Conservation (phyloP, 257 asterid species). For the Leonotis leonurus region DNA sequence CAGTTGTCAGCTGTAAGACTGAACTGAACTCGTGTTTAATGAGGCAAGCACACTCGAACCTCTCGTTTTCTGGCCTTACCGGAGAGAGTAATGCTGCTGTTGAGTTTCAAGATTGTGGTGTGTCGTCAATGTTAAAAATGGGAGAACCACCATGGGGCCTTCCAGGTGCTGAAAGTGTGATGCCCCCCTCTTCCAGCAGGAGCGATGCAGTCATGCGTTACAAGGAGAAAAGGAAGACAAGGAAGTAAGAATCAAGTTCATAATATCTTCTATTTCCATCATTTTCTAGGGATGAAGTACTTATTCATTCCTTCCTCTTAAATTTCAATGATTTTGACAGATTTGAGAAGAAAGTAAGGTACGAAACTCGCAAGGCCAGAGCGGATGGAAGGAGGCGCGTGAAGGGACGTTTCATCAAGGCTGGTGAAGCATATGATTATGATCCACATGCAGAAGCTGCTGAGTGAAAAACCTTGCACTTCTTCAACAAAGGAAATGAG, state of each 20-base stretch:
- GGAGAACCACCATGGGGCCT: constrained; percentile 72
- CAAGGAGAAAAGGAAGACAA: constrained; percentile 82
- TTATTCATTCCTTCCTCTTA: neutral
- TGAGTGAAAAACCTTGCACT: constrained; percentile 24
- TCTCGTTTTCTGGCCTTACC: constrained; percentile 64
- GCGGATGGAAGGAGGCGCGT: constrained; percentile 94
- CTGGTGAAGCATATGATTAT: constrained; percentile 83
- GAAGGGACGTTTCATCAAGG: constrained; percentile 94
- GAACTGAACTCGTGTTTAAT: constrained; percentile 55
- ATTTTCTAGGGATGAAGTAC: neutral
- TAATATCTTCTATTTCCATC: neutral
- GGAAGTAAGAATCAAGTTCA: constrained; percentile 26
- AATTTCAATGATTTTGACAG: constrained; percentile 27
- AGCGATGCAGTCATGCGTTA: constrained; percentile 83
- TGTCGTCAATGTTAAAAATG: constrained; percentile 41
- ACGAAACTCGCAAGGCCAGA: constrained; percentile 88
- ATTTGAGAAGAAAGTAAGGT: constrained; percentile 81
- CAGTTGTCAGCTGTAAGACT: constrained; percentile 70
- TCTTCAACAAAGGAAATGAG: neutral
- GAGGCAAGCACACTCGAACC: constrained; percentile 43
- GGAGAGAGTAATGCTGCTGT: constrained; percentile 60
- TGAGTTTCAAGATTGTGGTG: constrained; percentile 65
- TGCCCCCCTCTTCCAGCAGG: constrained; percentile 53
- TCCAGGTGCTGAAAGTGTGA: constrained; percentile 46
- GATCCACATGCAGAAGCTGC: constrained; percentile 78